Conservation (phyloP, 2,329 filamentous ascomycete species). For the Dothidotthia symphoricarpi region DNA sequence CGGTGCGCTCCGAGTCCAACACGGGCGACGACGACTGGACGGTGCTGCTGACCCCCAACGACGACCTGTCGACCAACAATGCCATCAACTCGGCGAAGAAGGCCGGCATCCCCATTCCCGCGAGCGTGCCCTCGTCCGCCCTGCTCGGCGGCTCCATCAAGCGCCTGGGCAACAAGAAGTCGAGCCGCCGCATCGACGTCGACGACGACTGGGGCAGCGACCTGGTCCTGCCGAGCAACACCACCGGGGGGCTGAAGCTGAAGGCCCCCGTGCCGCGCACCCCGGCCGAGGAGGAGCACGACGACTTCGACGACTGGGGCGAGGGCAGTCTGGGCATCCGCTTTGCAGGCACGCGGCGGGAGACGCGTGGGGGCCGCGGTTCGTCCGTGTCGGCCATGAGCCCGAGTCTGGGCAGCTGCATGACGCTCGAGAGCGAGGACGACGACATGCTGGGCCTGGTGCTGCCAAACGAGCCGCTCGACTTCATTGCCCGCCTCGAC, state of each 20-base stretch:
- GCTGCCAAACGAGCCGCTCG: slow-evolving; percentile 76
- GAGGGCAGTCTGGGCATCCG: slow-evolving; percentile 90
- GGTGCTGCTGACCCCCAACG: slow-evolving; percentile 77
- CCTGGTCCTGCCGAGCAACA: slow-evolving; percentile 46
- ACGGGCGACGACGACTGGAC: slow-evolving; percentile 83
- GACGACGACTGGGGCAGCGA: slow-evolving; percentile 55
- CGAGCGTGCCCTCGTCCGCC: slow-evolving; percentile 82
- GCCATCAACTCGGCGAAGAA: slow-evolving; percentile 77
- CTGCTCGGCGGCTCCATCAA: slow-evolving; percentile 92
- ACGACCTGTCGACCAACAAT: slow-evolving; percentile 78
- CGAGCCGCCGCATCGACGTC: slow-evolving; percentile 45
- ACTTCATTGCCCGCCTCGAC: slow-evolving; percentile 76
- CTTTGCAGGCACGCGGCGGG: slow-evolving; percentile 80
- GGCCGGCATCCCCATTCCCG: slow-evolving; percentile 87
- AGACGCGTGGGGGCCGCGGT: slow-evolving; percentile 75
- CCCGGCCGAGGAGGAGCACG: slow-evolving; percentile 57
- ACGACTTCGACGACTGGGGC: slow-evolving; percentile 88
- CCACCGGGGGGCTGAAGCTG: slow-evolving; percentile 40
- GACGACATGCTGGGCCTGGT: slow-evolving; percentile 89
- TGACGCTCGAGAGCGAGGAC: slow-evolving; percentile 90
- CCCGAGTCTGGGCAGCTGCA: slow-evolving; percentile 86
- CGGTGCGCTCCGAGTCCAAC: slow-evolving; percentile 75
- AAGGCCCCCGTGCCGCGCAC: slow-evolving; percentile 48
- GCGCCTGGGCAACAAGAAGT: slow-evolving; percentile 65
- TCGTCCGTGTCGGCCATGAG: slow-evolving; percentile 87